Evolutionary conservation across 1,284 basidiomycete genomes (phyloP), one percentile per base, ranked within the genome.

Genomic region (Moesziomyces sp.): DNA sequence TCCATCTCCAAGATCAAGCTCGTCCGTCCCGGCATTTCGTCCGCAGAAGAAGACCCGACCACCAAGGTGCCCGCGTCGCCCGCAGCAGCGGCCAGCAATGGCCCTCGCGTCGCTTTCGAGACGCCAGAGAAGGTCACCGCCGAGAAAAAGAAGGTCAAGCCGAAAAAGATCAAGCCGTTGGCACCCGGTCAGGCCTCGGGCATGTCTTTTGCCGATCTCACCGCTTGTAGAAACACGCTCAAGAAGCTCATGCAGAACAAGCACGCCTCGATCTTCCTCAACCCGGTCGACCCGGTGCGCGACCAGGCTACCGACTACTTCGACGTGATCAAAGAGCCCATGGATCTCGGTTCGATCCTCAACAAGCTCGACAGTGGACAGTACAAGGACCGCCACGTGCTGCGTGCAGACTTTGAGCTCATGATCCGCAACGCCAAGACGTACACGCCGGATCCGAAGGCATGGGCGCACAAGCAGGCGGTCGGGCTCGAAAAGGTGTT

Each of bases 321-420:
- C 78, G 90, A 92, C 54, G 86, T 96, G 61, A 92, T 99, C 85
- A 92, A 92, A 83, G 87, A 91, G 16, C 96, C 97, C 0, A 98
- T 99, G 93, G 96, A 99, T 83, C 87, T 99, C 14, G 90, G 90
- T 51, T 95, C 94, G 0, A 92, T 97, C 86, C 87, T 88, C 21
- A 92, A 92, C 56, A 98, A 97, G 85, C 86, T 99, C 24, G 91
- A 93, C 78, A 89, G 88, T 64, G 94, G 94, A 0, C 74, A 82
- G 55, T 99, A 98, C 86, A 88, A 89, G 66, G 89, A 92, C 78
- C 90, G 94, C 23, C 90, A 91, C 80, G 91, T 88, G 21, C 96
- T 98, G 83, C 90, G 91, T 77, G 87, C 88, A 19, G 96, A 99
- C 84, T 92, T 99, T 83, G 90, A 89, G 61, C 88, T 97, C 51